Evolutionary conservation across 805 yeast genomes (phyloP), one percentile per base, ranked within the genome.

Genomic region (Blastobotrys peoriensis): DNA sequence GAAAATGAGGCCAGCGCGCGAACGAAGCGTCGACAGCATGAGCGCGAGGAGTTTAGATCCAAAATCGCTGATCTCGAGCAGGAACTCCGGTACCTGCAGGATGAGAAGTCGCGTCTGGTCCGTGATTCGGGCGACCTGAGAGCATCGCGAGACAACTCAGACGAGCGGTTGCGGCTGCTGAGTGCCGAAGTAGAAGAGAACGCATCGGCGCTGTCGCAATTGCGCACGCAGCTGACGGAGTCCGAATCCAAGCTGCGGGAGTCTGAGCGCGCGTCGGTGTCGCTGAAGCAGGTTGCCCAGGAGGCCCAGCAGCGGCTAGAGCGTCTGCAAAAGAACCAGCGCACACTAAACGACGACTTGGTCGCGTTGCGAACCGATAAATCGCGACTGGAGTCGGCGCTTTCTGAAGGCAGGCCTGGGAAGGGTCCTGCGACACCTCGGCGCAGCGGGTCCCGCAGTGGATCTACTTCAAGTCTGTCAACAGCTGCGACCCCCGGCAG

Each of bases 11-110:
- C 72, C 8, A 73, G 75, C 5, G 48, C 70, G 19, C 60, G 68
- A 10, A 56, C 79, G 20, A 75, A 79, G 49, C 74, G 77, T 51
- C 75, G 76, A 41, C 77, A 76, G 41, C 71, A 85, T 28, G 95
- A 86, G 47, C 53, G 80, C 6, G 89, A 82, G 27, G 89, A 82
- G 30, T 57, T 73, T 42, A 74, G 71, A 35, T 64, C 74, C 37
- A 72, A 71, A 45, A 59, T 63, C 28, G 49, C 55, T 3, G 73
- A 67, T 42, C 60, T 79, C 30, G 71, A 64, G 57, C 66, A 61
- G 50, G 54, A 66, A 15, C 45, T 58, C 8, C 43, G 44, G 18
- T 43, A 40, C 23, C 59, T 65, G 44, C 70, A 69, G 22, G 46
- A 61, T 51, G 64, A 78, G 60, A 68, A 63, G 36, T 33, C 49